These are phyloP conservation scores for Alloascoidea hylecoeti DNA, from an alignment of 805 yeast species.

Conservation along the genomic window DNA sequence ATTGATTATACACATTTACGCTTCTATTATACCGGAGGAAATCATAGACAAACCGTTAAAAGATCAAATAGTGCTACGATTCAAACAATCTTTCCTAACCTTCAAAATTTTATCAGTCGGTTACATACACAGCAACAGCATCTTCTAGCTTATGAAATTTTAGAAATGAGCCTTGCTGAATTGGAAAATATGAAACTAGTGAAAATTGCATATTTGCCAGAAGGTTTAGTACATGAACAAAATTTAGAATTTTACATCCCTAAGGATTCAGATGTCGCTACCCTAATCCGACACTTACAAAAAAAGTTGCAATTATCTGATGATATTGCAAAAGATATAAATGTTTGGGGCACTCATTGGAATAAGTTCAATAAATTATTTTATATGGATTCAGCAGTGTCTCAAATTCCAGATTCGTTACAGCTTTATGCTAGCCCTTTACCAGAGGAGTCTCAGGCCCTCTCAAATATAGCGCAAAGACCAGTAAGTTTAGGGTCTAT, in stretches of 20 bases:
- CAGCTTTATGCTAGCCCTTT: slow-evolving; percentile 31
- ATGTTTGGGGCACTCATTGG: slow-evolving; percentile 6
- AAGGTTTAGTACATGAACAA: slow-evolving; percentile 58
- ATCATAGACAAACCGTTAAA: slow-evolving; percentile 20
- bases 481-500: slow-evolving; percentile 9
- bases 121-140: background rate
- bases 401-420: slow-evolving; percentile 20
- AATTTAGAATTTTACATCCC: slow-evolving; percentile 59
- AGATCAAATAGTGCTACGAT: slow-evolving; percentile 20
- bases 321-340: slow-evolving; percentile 16
- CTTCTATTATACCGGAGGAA: slow-evolving; percentile 46
- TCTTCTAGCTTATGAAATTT: slow-evolving; percentile 55
- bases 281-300: slow-evolving; percentile 40
- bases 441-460: slow-evolving; percentile 26
- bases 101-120: slow-evolving; percentile 9
- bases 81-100: slow-evolving; percentile 12
- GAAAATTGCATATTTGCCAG: slow-evolving; percentile 58
- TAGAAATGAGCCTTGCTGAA: slow-evolving; percentile 62
- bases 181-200: slow-evolving; percentile 63
- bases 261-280: slow-evolving; percentile 37
- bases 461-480: background rate
- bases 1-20: slow-evolving; percentile 50
- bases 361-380: slow-evolving; percentile 8
- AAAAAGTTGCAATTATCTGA: slow-evolving; percentile 36
- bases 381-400: slow-evolving; percentile 20